Evolutionary conservation across 345 rosid genomes (phyloP).

Genomic region (Physaria fendleri): DNA sequence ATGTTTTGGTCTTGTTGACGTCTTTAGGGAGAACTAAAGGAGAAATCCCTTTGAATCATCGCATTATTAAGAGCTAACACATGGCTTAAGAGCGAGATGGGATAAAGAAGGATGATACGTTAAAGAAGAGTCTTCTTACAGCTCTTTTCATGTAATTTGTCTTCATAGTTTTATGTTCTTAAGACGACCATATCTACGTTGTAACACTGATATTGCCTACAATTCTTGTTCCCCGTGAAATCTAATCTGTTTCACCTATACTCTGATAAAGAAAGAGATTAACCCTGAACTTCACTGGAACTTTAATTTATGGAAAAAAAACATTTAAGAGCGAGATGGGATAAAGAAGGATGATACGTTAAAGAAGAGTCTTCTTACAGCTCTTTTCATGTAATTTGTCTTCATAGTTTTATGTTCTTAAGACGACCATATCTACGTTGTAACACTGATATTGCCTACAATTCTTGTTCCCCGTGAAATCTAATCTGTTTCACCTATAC

Average conservation of each 20-base stretch:
- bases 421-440: background rate
- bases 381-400: conserved; percentile 11
- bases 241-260: background rate
- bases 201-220: background rate
- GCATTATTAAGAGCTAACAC: background rate
- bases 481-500: background rate
- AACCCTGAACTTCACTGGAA: too few relatives aligned
- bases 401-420: background rate
- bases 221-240: background rate
- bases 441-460: background rate
- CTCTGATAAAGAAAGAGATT: too few relatives aligned
- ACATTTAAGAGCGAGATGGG: background rate
- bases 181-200: background rate
- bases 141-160: conserved; percentile 10
- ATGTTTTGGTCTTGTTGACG: background rate
- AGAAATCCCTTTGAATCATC: background rate
- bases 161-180: background rate
- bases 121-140: background rate
- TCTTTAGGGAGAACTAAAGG: background rate
- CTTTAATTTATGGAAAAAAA: too few relatives aligned
- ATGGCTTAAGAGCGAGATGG: background rate
- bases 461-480: background rate
- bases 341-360: background rate
- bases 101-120: background rate
- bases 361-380: background rate